Evolutionary conservation across 495 filamentous ascomycete genomes (phyloP).

Genomic region (Annulohypoxylon bovei): DNA sequence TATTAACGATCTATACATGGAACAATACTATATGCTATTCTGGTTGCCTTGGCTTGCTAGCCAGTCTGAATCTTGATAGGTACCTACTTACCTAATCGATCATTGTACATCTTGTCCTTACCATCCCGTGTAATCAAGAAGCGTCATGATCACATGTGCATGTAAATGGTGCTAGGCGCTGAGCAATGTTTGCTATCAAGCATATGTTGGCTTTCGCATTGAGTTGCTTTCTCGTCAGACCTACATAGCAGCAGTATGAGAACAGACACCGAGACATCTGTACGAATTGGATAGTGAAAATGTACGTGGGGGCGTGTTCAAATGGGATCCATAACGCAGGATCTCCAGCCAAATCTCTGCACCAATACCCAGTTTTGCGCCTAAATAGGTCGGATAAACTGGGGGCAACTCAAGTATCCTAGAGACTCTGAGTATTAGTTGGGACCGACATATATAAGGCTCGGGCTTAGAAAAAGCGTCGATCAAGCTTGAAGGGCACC

Average conservation of each 20-base stretch:
- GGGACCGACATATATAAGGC: constrained; percentile 29
- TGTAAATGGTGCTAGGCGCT: neutral
- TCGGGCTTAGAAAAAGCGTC: constrained; percentile 21
- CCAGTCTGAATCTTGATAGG: neutral
- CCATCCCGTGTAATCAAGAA: neutral
- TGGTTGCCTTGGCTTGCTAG: neutral
- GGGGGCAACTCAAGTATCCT: neutral
- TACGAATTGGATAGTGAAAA: neutral
- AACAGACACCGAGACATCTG: neutral
- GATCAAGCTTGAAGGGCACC: constrained; percentile 1
- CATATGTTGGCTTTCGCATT: neutral
- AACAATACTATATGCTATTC: neutral
- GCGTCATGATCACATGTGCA: constrained; percentile 1
- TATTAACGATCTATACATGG: neutral
- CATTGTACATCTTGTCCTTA: neutral
- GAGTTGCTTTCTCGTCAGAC: neutral
- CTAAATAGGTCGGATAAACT: constrained; percentile 32
- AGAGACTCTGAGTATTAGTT: neutral
- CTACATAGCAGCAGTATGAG: neutral
- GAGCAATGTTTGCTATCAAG: neutral
- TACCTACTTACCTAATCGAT: neutral
- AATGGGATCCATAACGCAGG: constrained; percentile 1
- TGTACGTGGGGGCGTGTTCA: neutral
- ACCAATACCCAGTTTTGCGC: constrained; percentile 5
- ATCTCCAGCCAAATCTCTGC: constrained; percentile 5